A percentile compares a stretch with the other conserved stretches of the same genome.
Conservation (phyloP, 768 basidiomycete genomes). For the Mrakia frigida region DNA sequence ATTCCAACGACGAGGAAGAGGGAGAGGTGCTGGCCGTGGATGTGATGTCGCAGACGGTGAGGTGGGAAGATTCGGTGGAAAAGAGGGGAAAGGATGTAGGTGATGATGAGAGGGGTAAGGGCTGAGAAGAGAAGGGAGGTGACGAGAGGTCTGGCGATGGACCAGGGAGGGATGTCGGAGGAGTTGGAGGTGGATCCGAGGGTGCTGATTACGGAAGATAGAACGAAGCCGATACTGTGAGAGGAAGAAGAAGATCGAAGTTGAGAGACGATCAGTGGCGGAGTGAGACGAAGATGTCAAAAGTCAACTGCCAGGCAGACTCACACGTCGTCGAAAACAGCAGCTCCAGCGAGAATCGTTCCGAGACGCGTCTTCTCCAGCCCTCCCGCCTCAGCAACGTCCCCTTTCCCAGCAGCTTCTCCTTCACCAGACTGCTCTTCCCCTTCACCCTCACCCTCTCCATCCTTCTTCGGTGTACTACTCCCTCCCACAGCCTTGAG, state of each 20-base stretch:
- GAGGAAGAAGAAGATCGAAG: background rate
- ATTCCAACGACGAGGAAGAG: conserved; percentile 46
- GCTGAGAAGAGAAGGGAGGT: conserved; percentile 54
- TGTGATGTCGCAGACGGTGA: background rate
- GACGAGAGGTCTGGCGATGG: conserved; percentile 55
- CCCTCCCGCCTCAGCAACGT: conserved; percentile 33
- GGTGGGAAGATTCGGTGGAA: conserved; percentile 33
- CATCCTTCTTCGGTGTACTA: background rate
- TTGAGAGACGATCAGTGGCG: background rate
- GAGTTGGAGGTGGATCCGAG: conserved; percentile 14
- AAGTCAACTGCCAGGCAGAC: background rate
- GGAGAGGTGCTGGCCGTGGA: conserved; percentile 1
- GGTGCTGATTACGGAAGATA: conserved; percentile 9
- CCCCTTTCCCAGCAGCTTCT: background rate
- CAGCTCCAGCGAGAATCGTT: conserved; percentile 44
- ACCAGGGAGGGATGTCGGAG: conserved; percentile 35
- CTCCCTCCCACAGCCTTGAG: conserved; percentile 42
- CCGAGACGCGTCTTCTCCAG: conserved; percentile 54
- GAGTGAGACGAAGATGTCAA: background rate
- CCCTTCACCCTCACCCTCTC: background rate
- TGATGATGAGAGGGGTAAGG: conserved; percentile 46
- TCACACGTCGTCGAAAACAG: conserved; percentile 26
- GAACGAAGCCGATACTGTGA: conserved; percentile 25
- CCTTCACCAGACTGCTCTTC: background rate
- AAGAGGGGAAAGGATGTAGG: conserved; percentile 38